Base-by-base conservation (phyloP, 2,329 filamentous ascomycete species). In the Diaporthe sp. region DNA sequence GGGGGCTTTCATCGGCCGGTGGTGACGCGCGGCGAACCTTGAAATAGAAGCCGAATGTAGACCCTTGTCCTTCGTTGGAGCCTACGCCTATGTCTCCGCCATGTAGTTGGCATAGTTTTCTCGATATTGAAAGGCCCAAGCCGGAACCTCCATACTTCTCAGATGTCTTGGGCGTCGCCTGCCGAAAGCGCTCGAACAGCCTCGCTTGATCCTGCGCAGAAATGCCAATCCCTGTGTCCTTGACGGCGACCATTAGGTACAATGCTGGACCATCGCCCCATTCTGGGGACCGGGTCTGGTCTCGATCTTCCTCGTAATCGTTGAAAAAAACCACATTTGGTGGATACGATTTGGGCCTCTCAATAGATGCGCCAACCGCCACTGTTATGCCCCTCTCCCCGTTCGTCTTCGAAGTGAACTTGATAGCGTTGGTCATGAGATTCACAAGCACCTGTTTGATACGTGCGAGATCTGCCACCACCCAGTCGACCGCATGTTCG, bases 371-470 rank as follows among this genome's bases (percentile, higher is more conserved):
- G 6, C 46, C 71, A 8, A 73, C 7, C 4, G 58, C 39, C 25
- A 73, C 71, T 22, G 49, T 65, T 25, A 73, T 65, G 12, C 28
- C 31, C 19, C 59, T 46, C 1, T 65, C 58, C 3, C 71, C 49
- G 6, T 57, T 59, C 7, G 42, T 73, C 4, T 17, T 73, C 37
- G 71, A 61, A 0, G 71, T 73, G 25, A 73, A 73, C 59, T 73
- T 73, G 71, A 73, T 73, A 28, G 71, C 58, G 28, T 73, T 73
- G 10, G 71, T 73, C 58, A 73, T 73, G 13, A 73, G 59, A n/a
- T 73, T 73, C 37, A 73, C 71, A 39, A 73, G 58, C 12, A 73
- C 71, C 31, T 73, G 71, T 44, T 73, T 73, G 46, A 73, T 73
- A 5, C 71, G 71, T 22, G 71, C 25, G 25, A 73, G 58, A n/a